These are phyloP conservation scores for Solanum hybrid DNA, from an alignment of 305 asterid species.

Conservation along the genomic window DNA sequence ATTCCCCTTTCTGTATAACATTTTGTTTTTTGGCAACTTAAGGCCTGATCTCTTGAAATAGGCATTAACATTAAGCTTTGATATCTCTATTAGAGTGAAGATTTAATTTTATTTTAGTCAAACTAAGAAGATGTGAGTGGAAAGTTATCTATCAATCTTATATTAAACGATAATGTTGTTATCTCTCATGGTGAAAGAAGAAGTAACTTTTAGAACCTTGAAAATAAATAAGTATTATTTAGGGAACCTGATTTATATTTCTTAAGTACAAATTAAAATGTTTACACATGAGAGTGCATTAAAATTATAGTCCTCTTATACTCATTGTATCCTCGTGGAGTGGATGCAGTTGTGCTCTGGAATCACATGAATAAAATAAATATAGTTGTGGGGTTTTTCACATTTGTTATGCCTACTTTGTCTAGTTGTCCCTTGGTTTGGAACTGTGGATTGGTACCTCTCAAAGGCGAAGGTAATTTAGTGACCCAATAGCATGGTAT, in stretches of 20 bases:
- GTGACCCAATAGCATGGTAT: neutral
- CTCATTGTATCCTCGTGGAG: neutral
- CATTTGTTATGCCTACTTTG: neutral
- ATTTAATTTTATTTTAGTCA: too few species aligned
- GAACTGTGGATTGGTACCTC: neutral
- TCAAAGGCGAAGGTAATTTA: neutral
- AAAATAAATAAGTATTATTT: neutral
- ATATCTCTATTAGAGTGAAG: too few species aligned
- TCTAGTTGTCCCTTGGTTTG: neutral
- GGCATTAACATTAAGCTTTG: too few species aligned
- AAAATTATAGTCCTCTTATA: neutral
- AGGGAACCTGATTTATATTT: neutral
- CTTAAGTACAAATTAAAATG: neutral
- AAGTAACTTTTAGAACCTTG: neutral
- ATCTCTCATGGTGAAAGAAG: neutral
- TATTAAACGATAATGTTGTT: neutral
- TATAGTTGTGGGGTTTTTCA: too few species aligned
- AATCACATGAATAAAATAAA: neutral
- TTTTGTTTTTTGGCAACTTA: too few species aligned
- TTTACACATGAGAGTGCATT: neutral
- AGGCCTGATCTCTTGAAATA: too few species aligned
- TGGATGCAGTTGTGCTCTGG: neutral
- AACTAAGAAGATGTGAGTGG: too few species aligned
- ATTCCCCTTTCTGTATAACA: too few species aligned
- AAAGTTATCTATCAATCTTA: too few species aligned